Evolutionary conservation across 2,329 filamentous ascomycete genomes (phyloP).

Genomic region (Drechslerella coelobrocha): DNA sequence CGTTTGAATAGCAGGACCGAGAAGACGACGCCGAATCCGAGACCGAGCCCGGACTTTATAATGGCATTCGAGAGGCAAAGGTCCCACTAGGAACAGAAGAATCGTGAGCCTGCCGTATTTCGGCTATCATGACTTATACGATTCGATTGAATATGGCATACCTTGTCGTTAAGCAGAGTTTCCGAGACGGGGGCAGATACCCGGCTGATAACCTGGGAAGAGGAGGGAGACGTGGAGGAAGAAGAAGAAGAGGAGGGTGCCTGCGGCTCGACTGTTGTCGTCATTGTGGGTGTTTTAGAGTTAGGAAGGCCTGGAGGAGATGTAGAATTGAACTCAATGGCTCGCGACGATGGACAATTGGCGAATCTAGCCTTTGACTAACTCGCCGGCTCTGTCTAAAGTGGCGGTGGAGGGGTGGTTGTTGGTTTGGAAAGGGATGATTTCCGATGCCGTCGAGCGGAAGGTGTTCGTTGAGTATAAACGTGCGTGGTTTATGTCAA

Average conservation of each 20-base stretch:
- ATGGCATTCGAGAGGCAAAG: conserved; percentile 96
- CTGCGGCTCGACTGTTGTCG: conserved; percentile 51
- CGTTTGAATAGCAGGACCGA: conserved; percentile 98
- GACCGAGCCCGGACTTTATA: conserved; percentile 93
- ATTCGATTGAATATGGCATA: conserved; percentile 60
- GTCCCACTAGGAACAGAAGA: conserved; percentile 76
- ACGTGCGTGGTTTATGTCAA: conserved; percentile 38
- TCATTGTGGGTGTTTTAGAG: conserved; percentile 24
- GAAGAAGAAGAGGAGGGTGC: conserved; percentile 13
- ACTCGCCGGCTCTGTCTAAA: conserved; percentile 3
- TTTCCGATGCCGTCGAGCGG: conserved; percentile 11
- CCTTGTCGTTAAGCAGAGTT: conserved; percentile 98
- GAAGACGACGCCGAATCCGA: conserved; percentile 97
- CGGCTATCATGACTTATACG: conserved; percentile 9
- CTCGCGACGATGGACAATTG: conserved; percentile 18
- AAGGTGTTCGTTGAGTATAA: not conserved
- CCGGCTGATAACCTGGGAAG: conserved; percentile 72
- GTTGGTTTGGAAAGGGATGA: not conserved
- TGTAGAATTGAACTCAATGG: not conserved
- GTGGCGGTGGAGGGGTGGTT: conserved; percentile 7
- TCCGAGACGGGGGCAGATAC: conserved; percentile 86
- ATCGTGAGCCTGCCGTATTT: conserved; percentile 15
- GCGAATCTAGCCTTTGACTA: conserved; percentile 6
- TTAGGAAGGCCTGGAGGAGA: not conserved
- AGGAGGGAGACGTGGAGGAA: conserved; percentile 60